Evolutionary conservation across 2,329 filamentous ascomycete genomes (phyloP).

Genomic region (Xylariaceae sp.): DNA sequence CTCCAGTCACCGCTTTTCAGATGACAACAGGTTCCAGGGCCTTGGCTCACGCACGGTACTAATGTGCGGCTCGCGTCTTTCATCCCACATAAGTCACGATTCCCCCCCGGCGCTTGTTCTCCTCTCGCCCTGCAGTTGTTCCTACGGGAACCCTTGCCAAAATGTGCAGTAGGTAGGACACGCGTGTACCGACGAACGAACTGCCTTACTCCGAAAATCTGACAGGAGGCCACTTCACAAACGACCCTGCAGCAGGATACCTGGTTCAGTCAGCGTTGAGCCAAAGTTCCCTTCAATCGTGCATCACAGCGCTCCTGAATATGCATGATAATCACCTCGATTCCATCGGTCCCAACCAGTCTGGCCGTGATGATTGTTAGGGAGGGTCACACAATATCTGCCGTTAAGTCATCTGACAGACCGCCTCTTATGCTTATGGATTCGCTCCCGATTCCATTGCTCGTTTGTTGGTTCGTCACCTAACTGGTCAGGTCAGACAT

Average conservation of each 20-base stretch:
- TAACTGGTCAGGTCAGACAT: slow-evolving; percentile 3
- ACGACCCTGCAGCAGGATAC: slow-evolving; percentile 16
- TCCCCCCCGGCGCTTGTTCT: no score
- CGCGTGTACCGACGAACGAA: no score
- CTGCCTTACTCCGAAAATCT: slow-evolving; percentile 21
- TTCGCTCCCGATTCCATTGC: neutral
- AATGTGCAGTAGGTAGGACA: no score
- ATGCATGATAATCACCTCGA: slow-evolving; percentile 15
- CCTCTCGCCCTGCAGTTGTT: no score
- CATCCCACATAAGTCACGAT: slow-evolving; percentile 1
- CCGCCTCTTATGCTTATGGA: slow-evolving; percentile 12
- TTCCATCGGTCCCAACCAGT: slow-evolving; percentile 3
- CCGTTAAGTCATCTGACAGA: slow-evolving; percentile 1
- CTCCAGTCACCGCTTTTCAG: neutral
- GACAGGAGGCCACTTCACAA: slow-evolving; percentile 13
- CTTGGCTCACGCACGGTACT: slow-evolving; percentile 20
- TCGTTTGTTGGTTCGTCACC: neutral
- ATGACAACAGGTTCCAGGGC: slow-evolving; percentile 16
- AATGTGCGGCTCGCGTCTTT: slow-evolving; percentile 16
- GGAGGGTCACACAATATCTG: neutral
- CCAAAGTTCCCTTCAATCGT: slow-evolving; percentile 15
- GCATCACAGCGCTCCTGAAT: slow-evolving; percentile 2
- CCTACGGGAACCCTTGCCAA: no score
- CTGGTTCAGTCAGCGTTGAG: slow-evolving; percentile 16
- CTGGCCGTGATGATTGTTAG: neutral